Evolutionary conservation across 2,329 filamentous ascomycete genomes (phyloP).

Genomic region (Metarhizium humberi): DNA sequence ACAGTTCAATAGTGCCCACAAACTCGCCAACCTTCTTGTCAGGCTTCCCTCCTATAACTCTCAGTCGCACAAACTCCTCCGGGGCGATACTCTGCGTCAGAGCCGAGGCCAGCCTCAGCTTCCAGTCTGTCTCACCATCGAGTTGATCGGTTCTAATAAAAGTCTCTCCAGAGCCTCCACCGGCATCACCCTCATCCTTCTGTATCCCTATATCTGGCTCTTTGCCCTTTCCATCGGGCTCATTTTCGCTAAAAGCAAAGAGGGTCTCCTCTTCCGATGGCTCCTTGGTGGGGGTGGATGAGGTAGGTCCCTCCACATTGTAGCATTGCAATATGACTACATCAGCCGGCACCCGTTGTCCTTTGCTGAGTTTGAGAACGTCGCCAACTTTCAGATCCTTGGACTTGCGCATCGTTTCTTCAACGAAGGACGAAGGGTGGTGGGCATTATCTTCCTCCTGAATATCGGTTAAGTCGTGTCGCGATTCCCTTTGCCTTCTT

Average conservation of each 20-base stretch:
- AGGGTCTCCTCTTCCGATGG: slow-evolving; percentile 29
- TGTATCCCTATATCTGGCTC: slow-evolving; percentile 18
- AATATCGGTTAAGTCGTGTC: slow-evolving; percentile 48
- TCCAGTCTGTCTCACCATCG: slow-evolving; percentile 98
- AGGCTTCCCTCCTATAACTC: slow-evolving; percentile 77
- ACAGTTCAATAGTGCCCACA: slow-evolving; percentile 73
- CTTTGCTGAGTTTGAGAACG: slow-evolving; percentile 85
- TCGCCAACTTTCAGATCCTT: slow-evolving; percentile 89
- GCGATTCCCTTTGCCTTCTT: slow-evolving; percentile 20
- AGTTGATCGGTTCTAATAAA: slow-evolving; percentile 97
- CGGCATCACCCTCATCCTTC: slow-evolving; percentile 21
- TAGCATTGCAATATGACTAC: slow-evolving; percentile 85
- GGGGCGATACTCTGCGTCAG: slow-evolving; percentile 71
- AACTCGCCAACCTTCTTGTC: slow-evolving; percentile 95
- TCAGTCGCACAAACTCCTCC: slow-evolving; percentile 60
- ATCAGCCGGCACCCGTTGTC: slow-evolving; percentile 88
- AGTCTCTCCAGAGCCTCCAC: slow-evolving; percentile 62
- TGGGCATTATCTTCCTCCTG: slow-evolving; percentile 54
- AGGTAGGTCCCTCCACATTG: slow-evolving; percentile 40
- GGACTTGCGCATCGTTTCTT: slow-evolving; percentile 71
- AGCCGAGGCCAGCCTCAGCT: slow-evolving; percentile 78
- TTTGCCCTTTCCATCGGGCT: slow-evolving; percentile 24
- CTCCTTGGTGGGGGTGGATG: slow-evolving; percentile 19
- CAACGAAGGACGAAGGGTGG: slow-evolving; percentile 39
- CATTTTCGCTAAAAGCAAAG: slow-evolving; percentile 30